Evolutionary conservation across 768 basidiomycete species (phyloP).

Genomic region (Suillus subaureus): DNA sequence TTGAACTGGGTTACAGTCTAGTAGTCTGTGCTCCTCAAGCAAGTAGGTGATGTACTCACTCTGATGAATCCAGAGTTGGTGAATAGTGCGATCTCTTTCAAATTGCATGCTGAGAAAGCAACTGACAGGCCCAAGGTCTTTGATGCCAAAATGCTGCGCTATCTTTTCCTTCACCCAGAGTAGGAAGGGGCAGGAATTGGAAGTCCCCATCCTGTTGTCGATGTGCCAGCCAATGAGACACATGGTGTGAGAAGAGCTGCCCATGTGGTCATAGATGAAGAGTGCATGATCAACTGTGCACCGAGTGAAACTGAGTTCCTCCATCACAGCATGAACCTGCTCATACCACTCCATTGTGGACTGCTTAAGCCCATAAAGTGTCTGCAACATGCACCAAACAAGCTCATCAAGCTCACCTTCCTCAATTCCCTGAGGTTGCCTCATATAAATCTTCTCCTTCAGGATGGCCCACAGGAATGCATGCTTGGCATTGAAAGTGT

Average conservation of each 20-base stretch:
- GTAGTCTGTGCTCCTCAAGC: not conserved
- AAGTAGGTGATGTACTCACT: not conserved
- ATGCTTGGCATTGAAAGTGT: not conserved
- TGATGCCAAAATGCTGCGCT: not conserved
- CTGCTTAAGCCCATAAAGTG: not conserved
- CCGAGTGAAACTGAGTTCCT: not conserved
- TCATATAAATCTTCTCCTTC: conserved; percentile 34
- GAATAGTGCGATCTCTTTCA: not conserved
- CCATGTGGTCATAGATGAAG: not conserved
- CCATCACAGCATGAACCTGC: not conserved
- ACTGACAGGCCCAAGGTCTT: not conserved
- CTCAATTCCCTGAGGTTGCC: conserved; percentile 34
- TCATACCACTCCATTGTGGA: not conserved
- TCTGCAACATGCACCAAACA: not conserved
- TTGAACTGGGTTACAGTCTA: not conserved
- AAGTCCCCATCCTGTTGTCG: not conserved
- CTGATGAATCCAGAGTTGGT: not conserved
- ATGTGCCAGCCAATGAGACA: not conserved
- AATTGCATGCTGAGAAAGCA: not conserved
- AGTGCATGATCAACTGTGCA: not conserved
- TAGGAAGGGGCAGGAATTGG: not conserved
- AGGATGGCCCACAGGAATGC: not conserved
- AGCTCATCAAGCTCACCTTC: conserved; percentile 9
- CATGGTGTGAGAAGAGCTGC: not conserved
- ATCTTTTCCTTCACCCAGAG: not conserved